These are phyloP conservation scores for Geotrichum australiense DNA, from an alignment of 1,139 yeast genomes.

Conservation along the genomic window DNA sequence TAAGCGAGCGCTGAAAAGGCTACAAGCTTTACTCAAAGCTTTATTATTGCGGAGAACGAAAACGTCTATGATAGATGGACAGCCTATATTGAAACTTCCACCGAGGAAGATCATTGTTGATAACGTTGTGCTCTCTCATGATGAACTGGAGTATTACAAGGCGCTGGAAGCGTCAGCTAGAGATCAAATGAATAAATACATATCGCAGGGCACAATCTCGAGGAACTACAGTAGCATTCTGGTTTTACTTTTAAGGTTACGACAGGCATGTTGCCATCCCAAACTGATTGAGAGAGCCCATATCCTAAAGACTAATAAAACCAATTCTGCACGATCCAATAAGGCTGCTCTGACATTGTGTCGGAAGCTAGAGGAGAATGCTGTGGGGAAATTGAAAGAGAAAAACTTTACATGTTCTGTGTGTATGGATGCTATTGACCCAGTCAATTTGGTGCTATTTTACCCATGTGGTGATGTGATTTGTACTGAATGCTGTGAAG, in stretches of 20 bases:
- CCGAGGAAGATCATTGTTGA: slow-evolving; percentile 48
- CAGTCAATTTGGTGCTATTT: slow-evolving; percentile 36
- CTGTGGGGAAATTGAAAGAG: slow-evolving; percentile 20
- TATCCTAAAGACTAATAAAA: slow-evolving; percentile 12
- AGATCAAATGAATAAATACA: slow-evolving; percentile 47
- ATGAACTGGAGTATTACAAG: slow-evolving; percentile 48
- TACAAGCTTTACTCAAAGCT: slow-evolving; percentile 68
- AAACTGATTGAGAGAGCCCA: slow-evolving; percentile 64
- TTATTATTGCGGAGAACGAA: slow-evolving; percentile 77
- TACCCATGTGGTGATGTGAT: slow-evolving; percentile 32
- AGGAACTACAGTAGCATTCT: slow-evolving; percentile 53
- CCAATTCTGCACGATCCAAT: slow-evolving; percentile 17
- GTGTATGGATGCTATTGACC: slow-evolving; percentile 54
- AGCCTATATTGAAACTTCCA: slow-evolving; percentile 64
- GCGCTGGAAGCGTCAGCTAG: slow-evolving; percentile 55
- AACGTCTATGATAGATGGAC: slow-evolving; percentile 66
- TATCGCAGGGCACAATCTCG: slow-evolving; percentile 33
- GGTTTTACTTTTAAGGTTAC: slow-evolving; percentile 64
- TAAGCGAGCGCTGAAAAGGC: slow-evolving; percentile 43
- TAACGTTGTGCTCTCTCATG: slow-evolving; percentile 47
- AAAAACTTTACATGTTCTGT: slow-evolving; percentile 52
- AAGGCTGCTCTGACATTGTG: slow-evolving; percentile 21
- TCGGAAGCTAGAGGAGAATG: slow-evolving; percentile 20
- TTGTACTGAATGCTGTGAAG: slow-evolving; percentile 30
- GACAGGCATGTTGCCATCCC: slow-evolving; percentile 90